Conservation (phyloP, 805 yeast genomes). For the Jamesozyma lodderae region DNA sequence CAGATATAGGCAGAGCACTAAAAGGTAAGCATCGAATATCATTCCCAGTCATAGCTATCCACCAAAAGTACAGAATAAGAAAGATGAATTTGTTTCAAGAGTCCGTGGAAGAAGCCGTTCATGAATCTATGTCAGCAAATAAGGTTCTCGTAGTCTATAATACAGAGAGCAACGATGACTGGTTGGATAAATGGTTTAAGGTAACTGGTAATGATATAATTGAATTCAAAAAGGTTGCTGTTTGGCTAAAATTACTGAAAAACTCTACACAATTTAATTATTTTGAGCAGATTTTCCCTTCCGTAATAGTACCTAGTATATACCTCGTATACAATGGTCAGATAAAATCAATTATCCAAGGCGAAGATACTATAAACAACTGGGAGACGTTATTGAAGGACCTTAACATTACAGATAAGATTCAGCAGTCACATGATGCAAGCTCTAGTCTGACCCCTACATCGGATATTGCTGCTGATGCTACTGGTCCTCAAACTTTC, state of each 20-base stretch:
- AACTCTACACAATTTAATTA: conserved; percentile 37
- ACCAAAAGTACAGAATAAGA: no score
- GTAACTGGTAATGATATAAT: conserved; percentile 11
- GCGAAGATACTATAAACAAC: conserved; percentile 15
- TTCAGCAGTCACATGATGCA: neutral
- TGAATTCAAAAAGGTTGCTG: conserved; percentile 12
- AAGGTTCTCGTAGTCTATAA: conserved; percentile 36
- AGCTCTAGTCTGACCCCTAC: neutral
- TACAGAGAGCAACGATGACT: conserved; percentile 19
- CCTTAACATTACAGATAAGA: conserved; percentile 6
- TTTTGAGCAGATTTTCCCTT: conserved; percentile 50
- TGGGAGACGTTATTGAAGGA: conserved; percentile 5
- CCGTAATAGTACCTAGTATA: conserved; percentile 45
- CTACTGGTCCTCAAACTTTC: conserved; percentile 10
- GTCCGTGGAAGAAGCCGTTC: conserved; percentile 34
- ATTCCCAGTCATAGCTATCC: neutral
- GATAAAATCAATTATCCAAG: conserved; percentile 37
- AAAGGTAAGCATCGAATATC: no score
- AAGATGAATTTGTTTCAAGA: conserved; percentile 13
- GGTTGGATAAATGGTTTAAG: conserved; percentile 24
- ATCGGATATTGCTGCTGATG: neutral
- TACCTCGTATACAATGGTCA: conserved; percentile 43
- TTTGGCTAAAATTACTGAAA: conserved; percentile 35
- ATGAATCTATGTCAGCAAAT: conserved; percentile 29
- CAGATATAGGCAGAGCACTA: no score